Evolutionary conservation across 176 grass and related monocot species (phyloP).

Genomic region (Puccinellia tenuiflora): DNA sequence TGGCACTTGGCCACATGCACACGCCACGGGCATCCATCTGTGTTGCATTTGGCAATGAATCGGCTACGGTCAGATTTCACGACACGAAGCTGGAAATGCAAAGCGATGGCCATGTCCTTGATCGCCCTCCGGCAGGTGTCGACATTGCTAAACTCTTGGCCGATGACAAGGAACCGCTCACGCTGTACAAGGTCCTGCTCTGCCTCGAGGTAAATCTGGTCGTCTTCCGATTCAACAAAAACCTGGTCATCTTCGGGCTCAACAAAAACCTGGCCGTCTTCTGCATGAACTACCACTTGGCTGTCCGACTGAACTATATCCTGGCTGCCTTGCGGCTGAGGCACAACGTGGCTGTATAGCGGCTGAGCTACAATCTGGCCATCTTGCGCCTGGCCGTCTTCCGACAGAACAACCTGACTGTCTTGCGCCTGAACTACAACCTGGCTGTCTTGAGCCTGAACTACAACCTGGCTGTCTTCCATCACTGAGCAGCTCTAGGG

Average conservation of each 20-base stretch:
- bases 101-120: conserved; percentile 91
- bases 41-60: conserved; percentile 88
- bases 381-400: conserved; percentile 38
- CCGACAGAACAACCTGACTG: not conserved
- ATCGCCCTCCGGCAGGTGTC: conserved; percentile 61
- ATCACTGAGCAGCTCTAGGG: conserved; percentile 21
- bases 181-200: conserved; percentile 39
- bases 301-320: conserved; percentile 21
- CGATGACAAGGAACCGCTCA: conserved; percentile 51
- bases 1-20: conserved; percentile 84
- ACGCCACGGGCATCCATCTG: conserved; percentile 82
- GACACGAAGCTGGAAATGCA: conserved; percentile 87
- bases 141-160: conserved; percentile 88
- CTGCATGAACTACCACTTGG: conserved; percentile 31
- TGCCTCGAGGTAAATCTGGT: conserved; percentile 38
- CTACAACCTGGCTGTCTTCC: conserved; percentile 43
- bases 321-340: conserved; percentile 27
- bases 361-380: conserved; percentile 30
- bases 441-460: conserved; percentile 32
- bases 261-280: not conserved
- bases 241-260: not conserved
- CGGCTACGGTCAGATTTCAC: conserved; percentile 92
- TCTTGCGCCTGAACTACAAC: conserved; percentile 36
- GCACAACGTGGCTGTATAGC: conserved; percentile 22
- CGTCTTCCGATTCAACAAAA: not conserved